Base-by-base conservation (phyloP, 2,329 filamentous ascomycete genomes). In the Penicillium sclerotigenum region DNA sequence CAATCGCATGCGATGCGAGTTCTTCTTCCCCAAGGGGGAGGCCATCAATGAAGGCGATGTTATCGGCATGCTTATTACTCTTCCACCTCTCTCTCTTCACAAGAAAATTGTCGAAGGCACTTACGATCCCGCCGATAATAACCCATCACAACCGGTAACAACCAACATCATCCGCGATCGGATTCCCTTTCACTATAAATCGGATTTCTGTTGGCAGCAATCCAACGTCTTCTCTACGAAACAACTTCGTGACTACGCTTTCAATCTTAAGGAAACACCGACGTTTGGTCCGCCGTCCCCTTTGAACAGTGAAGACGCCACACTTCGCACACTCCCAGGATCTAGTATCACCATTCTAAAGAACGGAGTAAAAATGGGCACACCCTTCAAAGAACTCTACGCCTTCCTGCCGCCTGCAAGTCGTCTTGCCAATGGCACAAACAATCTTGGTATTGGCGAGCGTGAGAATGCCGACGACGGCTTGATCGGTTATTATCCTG, bases 401-500 rank as follows among this genome's bases (percentile, higher is more conserved):
- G 87, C 91, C 3, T 99, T 99, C 75, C 79, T 99, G 0, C 94
- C 94, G 0, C 93, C 92, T 0, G 92, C 94, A 0, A 96, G 90
- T 54, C 72, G 74, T 43, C 72, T 77, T 13, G 74, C 75, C 20
- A 75, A 75, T 43, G 71, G 70, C 5, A 74, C 72, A 26, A 76
- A 76, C 56, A 76, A 77, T 51, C 59, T 74, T 20, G 75, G 74
- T 3, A 73, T 88, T 40, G 90, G 89, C 13, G 91, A 90, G 18
- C 81, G 94, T 47, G 89, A 94, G 59, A 91, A 91, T 28, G 85
- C 96, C 59, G 94, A 99, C 69, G 94, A 99, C 68, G 94, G 93
- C 34, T 89, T 94, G 81, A 83, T 97, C 1, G 95, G 94, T 11
- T 99, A 99, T 76, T 96, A 96, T 69, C 94, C 94, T 1, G 90